These are phyloP conservation scores for Cystobasidiaceae sp. DNA, from an alignment of 1,284 basidiomycete species.

Conservation along the genomic window DNA sequence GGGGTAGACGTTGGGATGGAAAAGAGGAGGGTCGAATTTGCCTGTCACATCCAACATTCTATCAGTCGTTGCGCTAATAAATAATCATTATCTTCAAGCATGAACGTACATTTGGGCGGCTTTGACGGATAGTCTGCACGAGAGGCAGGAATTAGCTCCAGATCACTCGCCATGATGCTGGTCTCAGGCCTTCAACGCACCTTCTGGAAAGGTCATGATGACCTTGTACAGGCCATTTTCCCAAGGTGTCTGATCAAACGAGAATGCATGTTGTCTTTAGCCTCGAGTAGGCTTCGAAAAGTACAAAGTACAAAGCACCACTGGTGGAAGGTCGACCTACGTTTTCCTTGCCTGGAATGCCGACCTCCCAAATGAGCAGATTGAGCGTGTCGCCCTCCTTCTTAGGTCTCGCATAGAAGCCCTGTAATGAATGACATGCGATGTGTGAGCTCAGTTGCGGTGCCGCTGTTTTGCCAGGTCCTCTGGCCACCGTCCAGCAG, in stretches of 20 bases:
- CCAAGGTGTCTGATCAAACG: slow-evolving; percentile 76
- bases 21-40: slow-evolving; percentile 93
- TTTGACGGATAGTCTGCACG: slow-evolving; percentile 85
- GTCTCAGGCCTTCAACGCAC: slow-evolving; percentile 51
- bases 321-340: slow-evolving; percentile 42
- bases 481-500: too few relatives aligned
- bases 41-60: slow-evolving; percentile 53
- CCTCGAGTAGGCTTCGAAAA: too few relatives aligned
- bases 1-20: slow-evolving; percentile 98
- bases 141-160: not conserved
- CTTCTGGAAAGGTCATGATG: slow-evolving; percentile 89
- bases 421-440: slow-evolving; percentile 54
- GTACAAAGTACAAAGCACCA: not conserved
- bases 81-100: not conserved
- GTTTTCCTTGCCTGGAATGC: slow-evolving; percentile 50
- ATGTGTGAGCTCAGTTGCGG: not conserved
- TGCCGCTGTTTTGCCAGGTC: too few relatives aligned
- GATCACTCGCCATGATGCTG: too few relatives aligned
- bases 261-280: not conserved
- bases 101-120: slow-evolving; percentile 77
- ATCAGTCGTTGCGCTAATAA: not conserved
- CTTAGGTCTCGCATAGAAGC: slow-evolving; percentile 88
- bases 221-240: slow-evolving; percentile 92
- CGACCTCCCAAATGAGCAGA: slow-evolving; percentile 96
- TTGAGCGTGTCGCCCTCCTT: slow-evolving; percentile 70